A percentile compares a stretch with the other conserved stretches of the same genome.
These are phyloP conservation scores for Hyaloscypha variabilis DNA, from an alignment of 495 filamentous ascomycete species.

Conservation along the genomic window DNA sequence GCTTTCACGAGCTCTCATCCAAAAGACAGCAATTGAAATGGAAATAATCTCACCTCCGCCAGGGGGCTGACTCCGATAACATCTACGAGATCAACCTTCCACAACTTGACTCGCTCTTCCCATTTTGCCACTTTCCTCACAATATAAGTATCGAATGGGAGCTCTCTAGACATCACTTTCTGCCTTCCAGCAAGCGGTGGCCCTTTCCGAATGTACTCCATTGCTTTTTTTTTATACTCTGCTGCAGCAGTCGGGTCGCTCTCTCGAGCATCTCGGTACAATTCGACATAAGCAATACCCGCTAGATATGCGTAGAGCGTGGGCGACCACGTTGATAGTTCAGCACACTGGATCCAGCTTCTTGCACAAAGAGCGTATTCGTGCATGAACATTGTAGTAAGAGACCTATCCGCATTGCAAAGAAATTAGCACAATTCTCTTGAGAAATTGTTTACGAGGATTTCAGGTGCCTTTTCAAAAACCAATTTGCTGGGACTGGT, in stretches of 20 bases:
- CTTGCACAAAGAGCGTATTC: conserved; percentile 70
- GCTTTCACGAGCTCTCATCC: too few relatives aligned
- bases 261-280: conserved; percentile 67
- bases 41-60: too few relatives aligned
- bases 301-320: conserved; percentile 90
- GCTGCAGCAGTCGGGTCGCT: conserved; percentile 53
- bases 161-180: conserved; percentile 81
- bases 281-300: conserved; percentile 72
- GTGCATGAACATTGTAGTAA: conserved; percentile 80
- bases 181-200: conserved; percentile 82
- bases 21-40: too few relatives aligned
- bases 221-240: conserved; percentile 47
- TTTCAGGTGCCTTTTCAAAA: too few relatives aligned
- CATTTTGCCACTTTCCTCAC: conserved; percentile 85
- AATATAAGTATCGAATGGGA: conserved; percentile 91
- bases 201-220: conserved; percentile 69
- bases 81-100: conserved; percentile 73
- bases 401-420: too few relatives aligned
- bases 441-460: too few relatives aligned
- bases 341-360: conserved; percentile 76
- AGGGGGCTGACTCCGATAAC: conserved; percentile 81
- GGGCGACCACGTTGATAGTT: conserved; percentile 90
- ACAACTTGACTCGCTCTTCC: conserved; percentile 75
- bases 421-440: too few relatives aligned
- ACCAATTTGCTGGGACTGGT: too few relatives aligned